A percentile compares a stretch with the other conserved stretches of the same genome.
Evolutionary conservation across 2,329 filamentous ascomycete genomes (phyloP).

Genomic region (Pyrenophora seminiperda): DNA sequence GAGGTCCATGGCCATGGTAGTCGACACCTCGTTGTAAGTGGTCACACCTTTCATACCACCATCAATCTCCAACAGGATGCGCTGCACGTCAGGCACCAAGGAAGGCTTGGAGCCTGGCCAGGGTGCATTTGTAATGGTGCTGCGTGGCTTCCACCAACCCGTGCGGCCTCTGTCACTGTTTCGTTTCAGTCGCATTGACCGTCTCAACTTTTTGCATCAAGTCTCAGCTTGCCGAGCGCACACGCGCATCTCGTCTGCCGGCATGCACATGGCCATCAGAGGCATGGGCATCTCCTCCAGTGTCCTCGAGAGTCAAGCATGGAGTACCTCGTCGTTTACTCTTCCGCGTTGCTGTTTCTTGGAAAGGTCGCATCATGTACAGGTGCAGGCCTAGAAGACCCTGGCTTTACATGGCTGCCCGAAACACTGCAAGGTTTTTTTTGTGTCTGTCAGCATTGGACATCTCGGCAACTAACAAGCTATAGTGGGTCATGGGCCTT

Average conservation of each 20-base stretch:
- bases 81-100: slow-evolving; percentile 19
- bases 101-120: neutral
- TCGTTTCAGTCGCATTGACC: slow-evolving; percentile 45
- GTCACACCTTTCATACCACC: slow-evolving; percentile 20
- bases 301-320: no score
- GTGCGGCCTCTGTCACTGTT: slow-evolving; percentile 30
- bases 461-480: slow-evolving; percentile 15
- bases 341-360: no score
- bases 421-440: neutral
- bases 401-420: no score
- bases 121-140: slow-evolving; percentile 32
- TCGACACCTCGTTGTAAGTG: slow-evolving; percentile 72
- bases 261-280: neutral
- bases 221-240: slow-evolving; percentile 35
- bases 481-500: slow-evolving; percentile 79
- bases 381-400: no score
- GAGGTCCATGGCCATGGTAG: slow-evolving; percentile 79
- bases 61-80: slow-evolving; percentile 19
- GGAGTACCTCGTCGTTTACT: no score
- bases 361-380: no score
- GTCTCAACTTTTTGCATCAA: slow-evolving; percentile 37
- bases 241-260: slow-evolving; percentile 6
- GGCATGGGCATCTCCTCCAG: no score
- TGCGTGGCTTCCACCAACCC: slow-evolving; percentile 1
- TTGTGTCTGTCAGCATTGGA: neutral